A percentile compares a stretch with the other conserved stretches of the same genome.
Evolutionary conservation across 331 rosid genomes (phyloP).

Genomic region (Malus hybrid): DNA sequence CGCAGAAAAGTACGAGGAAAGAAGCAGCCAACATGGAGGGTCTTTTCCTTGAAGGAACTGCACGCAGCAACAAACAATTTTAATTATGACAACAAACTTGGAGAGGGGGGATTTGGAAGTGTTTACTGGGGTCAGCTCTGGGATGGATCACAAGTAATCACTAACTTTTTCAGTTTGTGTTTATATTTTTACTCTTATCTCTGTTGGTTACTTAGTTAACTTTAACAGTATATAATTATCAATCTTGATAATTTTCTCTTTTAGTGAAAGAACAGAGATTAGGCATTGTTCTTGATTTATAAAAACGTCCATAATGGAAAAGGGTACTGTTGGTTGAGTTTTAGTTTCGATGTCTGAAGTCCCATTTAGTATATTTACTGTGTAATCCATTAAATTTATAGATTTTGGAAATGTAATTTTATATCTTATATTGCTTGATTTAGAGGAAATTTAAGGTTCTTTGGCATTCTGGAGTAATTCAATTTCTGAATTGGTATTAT

Average conservation of each 20-base stretch:
- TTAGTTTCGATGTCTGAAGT: not conserved
- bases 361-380: not conserved
- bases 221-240: not conserved
- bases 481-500: not conserved
- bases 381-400: not conserved
- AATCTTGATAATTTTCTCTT: not conserved
- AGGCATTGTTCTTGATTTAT: not conserved
- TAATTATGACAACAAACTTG: constrained; percentile 87
- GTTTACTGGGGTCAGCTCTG: constrained; percentile 97
- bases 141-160: constrained; percentile 86
- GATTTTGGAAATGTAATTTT: not conserved
- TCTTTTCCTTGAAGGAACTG: constrained; percentile 80
- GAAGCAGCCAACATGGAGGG: constrained; percentile 73
- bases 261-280: not conserved
- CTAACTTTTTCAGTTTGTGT: not conserved
- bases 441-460: not conserved
- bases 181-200: not conserved
- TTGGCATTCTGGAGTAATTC: not conserved
- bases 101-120: constrained; percentile 93
- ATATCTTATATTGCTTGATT: not conserved
- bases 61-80: constrained; percentile 90
- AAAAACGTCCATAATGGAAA: not conserved
- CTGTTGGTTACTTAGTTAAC: not conserved
- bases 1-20: constrained; percentile 61
- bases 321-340: not conserved